Conservation (phyloP, 176 grass and related monocot genomes). For the Oryza officinalis region DNA sequence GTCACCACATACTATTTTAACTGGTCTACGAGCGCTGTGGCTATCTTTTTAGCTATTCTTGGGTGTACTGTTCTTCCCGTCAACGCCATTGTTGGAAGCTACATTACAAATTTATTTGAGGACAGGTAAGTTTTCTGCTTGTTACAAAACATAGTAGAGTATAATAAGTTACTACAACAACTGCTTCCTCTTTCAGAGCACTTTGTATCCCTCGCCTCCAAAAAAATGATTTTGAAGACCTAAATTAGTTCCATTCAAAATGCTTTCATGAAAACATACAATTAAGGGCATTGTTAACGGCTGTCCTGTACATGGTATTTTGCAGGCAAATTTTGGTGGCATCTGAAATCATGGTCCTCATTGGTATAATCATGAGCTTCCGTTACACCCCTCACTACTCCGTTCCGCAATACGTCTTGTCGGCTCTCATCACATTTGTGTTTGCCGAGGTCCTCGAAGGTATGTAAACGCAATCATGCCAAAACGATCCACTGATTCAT, state of each 20-base stretch:
- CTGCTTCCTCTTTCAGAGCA: background rate
- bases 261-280: background rate
- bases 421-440: slow-evolving; percentile 91
- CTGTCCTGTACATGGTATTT: background rate
- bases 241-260: background rate
- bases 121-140: slow-evolving; percentile 65
- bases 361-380: slow-evolving; percentile 83
- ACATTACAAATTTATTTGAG: slow-evolving; percentile 94
- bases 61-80: slow-evolving; percentile 92
- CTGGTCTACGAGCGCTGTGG: slow-evolving; percentile 81
- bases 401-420: slow-evolving; percentile 70
- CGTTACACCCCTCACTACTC: slow-evolving; percentile 65
- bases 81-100: slow-evolving; percentile 84
- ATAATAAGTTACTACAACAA: background rate
- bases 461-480: slow-evolving; percentile 28
- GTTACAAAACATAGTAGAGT: background rate
- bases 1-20: slow-evolving; percentile 85
- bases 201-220: background rate
- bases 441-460: slow-evolving; percentile 95
- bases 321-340: slow-evolving; percentile 82
- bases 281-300: background rate
- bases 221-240: background rate
- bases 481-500: background rate
- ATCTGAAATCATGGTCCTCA: slow-evolving; percentile 84
- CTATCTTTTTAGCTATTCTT: slow-evolving; percentile 81